Conservation (phyloP, 306 rosid genomes). For the Cucurbita ficifolia region DNA sequence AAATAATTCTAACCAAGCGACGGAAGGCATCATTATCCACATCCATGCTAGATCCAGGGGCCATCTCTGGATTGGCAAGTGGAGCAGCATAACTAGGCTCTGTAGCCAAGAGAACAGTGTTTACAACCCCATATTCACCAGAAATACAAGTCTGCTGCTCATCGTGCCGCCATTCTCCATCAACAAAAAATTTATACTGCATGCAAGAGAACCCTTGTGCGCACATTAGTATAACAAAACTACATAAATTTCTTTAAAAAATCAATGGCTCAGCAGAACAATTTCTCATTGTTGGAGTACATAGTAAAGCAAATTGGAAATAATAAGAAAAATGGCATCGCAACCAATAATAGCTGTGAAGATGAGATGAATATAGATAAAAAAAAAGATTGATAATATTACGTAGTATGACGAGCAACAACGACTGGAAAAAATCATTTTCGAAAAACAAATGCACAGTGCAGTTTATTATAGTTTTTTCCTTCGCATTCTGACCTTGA, state of each 20-base stretch:
- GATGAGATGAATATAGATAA: neutral
- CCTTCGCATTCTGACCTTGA: neutral
- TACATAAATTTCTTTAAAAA: neutral
- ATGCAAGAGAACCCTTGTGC: conserved; percentile 15
- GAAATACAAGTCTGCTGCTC: conserved; percentile 55
- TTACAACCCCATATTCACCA: conserved; percentile 75
- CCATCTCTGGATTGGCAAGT: conserved; percentile 29
- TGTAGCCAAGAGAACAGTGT: conserved; percentile 57
- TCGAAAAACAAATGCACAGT: neutral
- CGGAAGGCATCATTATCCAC: conserved; percentile 72
- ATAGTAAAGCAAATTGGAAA: neutral
- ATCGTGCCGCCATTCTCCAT: conserved; percentile 93
- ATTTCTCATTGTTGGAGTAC: neutral
- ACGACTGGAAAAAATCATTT: neutral
- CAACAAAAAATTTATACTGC: conserved; percentile 98
- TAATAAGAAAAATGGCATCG: neutral
- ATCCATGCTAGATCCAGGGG: conserved; percentile 80
- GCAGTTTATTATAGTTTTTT: neutral
- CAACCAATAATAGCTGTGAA: neutral
- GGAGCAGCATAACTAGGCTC: conserved; percentile 47
- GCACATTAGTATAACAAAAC: neutral
- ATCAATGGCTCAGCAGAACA: neutral
- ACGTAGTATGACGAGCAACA: neutral
- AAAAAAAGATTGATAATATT: neutral
- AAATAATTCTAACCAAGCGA: conserved; percentile 46